phyloP scores from a whole-genome alignment of 257 asterid species.

The Nicotiana tabacum region DNA sequence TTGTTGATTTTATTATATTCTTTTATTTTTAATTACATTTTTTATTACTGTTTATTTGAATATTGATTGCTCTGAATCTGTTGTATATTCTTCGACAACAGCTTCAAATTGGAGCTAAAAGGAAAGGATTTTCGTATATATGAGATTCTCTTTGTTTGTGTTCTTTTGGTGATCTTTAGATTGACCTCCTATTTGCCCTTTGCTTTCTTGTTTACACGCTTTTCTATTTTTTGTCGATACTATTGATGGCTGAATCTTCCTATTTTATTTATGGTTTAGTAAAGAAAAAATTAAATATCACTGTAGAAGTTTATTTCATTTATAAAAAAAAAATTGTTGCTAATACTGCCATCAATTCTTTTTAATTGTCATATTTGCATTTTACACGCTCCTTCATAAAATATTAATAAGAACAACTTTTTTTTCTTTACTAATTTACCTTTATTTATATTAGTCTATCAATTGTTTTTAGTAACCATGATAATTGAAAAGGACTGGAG shows the following conservation, averaged over 20 bases:
- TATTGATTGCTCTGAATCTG: background rate
- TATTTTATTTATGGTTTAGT: background rate
- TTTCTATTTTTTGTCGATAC: background rate
- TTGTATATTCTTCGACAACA: background rate
- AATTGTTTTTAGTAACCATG: too few species aligned
- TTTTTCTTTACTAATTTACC: too few species aligned
- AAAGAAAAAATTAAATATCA: too few species aligned
- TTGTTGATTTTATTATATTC: background rate
- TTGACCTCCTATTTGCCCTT: background rate
- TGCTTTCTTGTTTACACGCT: too few species aligned
- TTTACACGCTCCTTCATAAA: too few species aligned
- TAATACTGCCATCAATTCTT: too few species aligned
- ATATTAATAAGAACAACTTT: too few species aligned
- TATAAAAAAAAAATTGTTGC: too few species aligned
- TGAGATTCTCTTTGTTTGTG: background rate
- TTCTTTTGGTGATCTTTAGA: background rate
- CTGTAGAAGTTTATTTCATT: background rate
- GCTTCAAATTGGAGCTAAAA: background rate
- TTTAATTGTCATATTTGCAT: too few species aligned
- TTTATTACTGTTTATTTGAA: background rate
- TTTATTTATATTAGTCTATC: too few species aligned
- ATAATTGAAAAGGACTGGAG: too few species aligned
- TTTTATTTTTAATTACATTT: background rate
- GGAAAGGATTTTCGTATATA: too few species aligned
- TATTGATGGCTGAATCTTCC: background rate